Percentiles rank a stretch among this genome's conserved stretches.
phyloP scores from a whole-genome alignment of 345 rosid genomes.

The Boechera retrofracta region DNA sequence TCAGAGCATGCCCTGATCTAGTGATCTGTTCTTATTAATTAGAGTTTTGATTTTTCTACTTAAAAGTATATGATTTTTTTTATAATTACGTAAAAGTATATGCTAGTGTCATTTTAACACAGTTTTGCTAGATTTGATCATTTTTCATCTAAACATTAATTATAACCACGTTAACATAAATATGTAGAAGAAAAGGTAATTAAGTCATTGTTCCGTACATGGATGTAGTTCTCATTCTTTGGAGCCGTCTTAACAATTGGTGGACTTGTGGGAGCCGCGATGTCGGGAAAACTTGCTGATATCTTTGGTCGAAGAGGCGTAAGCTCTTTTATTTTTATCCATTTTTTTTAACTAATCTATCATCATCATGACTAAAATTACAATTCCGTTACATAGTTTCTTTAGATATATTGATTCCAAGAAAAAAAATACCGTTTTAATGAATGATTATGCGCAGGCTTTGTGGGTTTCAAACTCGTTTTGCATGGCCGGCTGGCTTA shows the following conservation, averaged over 20 bases:
- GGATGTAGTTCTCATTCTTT: slow-evolving; percentile 75
- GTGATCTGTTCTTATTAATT: not conserved
- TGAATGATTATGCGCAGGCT: slow-evolving; percentile 35
- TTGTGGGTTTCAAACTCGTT: slow-evolving; percentile 52
- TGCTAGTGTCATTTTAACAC: not conserved
- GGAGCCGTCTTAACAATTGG: slow-evolving; percentile 83
- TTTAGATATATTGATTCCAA: slow-evolving; percentile 4
- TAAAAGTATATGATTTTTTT: not conserved
- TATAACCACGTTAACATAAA: not conserved
- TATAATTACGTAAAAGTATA: not conserved
- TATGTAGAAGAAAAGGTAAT: not conserved
- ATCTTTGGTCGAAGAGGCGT: slow-evolving; percentile 72
- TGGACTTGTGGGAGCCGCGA: slow-evolving; percentile 80
- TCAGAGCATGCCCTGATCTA: not conserved
- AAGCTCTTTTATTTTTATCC: slow-evolving; percentile 36
- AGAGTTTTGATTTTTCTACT: not conserved
- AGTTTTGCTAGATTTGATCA: not conserved
- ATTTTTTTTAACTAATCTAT: not conserved
- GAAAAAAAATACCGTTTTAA: not conserved
- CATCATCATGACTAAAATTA: not conserved
- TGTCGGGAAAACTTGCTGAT: slow-evolving; percentile 80
- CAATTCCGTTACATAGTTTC: not conserved
- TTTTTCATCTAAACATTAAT: not conserved
- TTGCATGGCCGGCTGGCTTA: slow-evolving; percentile 57
- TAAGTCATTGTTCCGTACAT: not conserved